Evolutionary conservation across 306 rosid species (phyloP).

Genomic region (Mimosa pudica): DNA sequence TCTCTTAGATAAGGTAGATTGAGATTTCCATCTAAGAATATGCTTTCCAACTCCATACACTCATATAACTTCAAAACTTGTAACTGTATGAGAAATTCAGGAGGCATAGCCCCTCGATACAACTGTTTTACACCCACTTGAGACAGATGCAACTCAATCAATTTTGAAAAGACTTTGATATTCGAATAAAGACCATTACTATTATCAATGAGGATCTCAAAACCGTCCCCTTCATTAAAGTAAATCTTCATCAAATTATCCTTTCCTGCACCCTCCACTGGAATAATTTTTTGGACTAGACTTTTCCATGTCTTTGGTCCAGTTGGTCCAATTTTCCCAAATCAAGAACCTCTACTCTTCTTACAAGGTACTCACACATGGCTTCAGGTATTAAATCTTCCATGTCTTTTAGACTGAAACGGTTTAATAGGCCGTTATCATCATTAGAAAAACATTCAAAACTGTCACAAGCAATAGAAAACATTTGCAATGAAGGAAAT

Average conservation of each 20-base stretch:
- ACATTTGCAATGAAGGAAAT: slow-evolving; percentile 16
- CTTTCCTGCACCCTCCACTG: not conserved
- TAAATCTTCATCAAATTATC: not conserved
- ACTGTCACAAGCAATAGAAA: not conserved
- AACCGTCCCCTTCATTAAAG: not conserved
- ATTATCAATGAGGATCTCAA: not conserved
- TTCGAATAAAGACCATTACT: not conserved
- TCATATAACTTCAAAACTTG: not conserved
- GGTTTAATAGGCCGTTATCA: not conserved
- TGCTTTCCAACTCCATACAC: not conserved
- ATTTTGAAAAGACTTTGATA: not conserved
- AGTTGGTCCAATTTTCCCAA: not conserved
- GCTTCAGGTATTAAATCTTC: not conserved
- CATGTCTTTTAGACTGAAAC: not conserved
- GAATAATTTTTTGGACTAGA: slow-evolving; percentile 10
- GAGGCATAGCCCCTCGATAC: not conserved
- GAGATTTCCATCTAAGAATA: not conserved
- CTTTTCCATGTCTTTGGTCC: not conserved
- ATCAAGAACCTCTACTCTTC: slow-evolving; percentile 18
- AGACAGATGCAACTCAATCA: not conserved
- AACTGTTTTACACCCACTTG: not conserved
- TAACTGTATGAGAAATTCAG: not conserved
- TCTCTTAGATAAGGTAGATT: not conserved
- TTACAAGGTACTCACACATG: not conserved
- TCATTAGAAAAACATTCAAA: not conserved